These are phyloP conservation scores for Sclerospora graminicola DNA, from an alignment of 352 stramenopile species.

Conservation along the genomic window DNA sequence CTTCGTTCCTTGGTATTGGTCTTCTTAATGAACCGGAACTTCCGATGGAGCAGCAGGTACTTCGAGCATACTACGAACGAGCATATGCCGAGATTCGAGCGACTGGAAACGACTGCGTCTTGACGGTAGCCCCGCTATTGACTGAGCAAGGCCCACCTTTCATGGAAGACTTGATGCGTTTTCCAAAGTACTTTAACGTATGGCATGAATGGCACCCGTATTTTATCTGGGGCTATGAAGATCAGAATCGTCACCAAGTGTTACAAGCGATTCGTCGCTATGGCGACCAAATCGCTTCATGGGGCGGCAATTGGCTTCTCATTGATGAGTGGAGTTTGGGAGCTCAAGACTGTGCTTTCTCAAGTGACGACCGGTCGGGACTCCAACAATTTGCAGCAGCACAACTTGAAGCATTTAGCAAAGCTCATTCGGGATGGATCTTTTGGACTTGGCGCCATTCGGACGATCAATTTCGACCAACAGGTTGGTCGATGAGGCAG, in stretches of 20 bases:
- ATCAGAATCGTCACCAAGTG: constrained; percentile 44
- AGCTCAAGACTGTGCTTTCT: constrained; percentile 45
- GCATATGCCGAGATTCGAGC: constrained; percentile 57
- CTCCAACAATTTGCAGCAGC: constrained; percentile 44
- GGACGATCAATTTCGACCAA: constrained; percentile 46
- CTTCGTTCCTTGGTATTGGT: constrained; percentile 63
- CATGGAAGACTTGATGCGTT: constrained; percentile 56
- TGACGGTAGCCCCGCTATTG: constrained; percentile 49
- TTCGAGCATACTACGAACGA: constrained; percentile 69
- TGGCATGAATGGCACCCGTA: constrained; percentile 85
- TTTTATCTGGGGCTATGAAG: constrained; percentile 79
- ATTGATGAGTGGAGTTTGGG: constrained; percentile 81
- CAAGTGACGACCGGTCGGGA: constrained; percentile 27
- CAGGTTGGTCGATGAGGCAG: constrained; percentile 71
- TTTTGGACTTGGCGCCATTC: constrained; percentile 83
- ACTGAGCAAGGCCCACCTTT: constrained; percentile 38
- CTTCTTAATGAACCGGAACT: constrained; percentile 65
- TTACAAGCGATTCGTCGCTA: constrained; percentile 46
- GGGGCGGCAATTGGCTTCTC: constrained; percentile 63
- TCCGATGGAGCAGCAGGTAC: constrained; percentile 34
- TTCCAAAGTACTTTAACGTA: constrained; percentile 55
- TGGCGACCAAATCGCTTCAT: constrained; percentile 38
- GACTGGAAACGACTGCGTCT: constrained; percentile 63
- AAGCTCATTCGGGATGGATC: constrained; percentile 68
- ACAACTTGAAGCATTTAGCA: constrained; percentile 44